Evolutionary conservation across 2,329 filamentous ascomycete species (phyloP).

Genomic region (Beauveria sp.): DNA sequence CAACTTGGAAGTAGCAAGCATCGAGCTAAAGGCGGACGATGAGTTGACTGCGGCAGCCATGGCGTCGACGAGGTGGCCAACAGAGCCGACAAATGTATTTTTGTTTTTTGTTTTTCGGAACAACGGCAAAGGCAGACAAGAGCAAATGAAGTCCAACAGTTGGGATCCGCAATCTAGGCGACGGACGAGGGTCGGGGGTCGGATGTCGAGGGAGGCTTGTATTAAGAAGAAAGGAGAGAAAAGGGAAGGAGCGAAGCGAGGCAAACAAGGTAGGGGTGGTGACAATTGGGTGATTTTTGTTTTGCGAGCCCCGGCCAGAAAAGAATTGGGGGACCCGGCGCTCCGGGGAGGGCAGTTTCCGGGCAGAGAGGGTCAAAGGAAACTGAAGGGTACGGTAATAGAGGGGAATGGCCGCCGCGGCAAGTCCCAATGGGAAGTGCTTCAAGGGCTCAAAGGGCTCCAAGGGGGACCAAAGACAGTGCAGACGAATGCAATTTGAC

Average conservation of each 20-base stretch:
- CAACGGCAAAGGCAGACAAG: not conserved
- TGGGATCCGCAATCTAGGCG: not conserved
- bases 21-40: constrained; percentile 63
- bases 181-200: constrained; percentile 1
- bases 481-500: not conserved
- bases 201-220: not conserved
- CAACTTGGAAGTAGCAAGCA: constrained; percentile 53
- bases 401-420: not conserved
- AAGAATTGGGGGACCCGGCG: not conserved
- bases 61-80: constrained; percentile 12
- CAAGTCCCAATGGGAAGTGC: not conserved
- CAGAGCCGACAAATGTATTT: not conserved
- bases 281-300: not conserved
- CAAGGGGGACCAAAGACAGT: not conserved
- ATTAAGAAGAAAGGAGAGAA: not conserved
- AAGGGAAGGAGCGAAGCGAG: not conserved
- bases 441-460: not conserved
- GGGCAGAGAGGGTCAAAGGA: not conserved
- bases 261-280: constrained; percentile 2
- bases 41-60: constrained; percentile 54
- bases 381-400: not conserved
- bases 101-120: not conserved
- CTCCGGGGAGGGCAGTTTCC: not conserved
- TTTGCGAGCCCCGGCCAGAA: not conserved
- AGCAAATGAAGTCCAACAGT: not conserved